These are phyloP conservation scores for Aphanocladium album DNA, from an alignment of 2,329 filamentous ascomycete genomes.

Conservation along the genomic window DNA sequence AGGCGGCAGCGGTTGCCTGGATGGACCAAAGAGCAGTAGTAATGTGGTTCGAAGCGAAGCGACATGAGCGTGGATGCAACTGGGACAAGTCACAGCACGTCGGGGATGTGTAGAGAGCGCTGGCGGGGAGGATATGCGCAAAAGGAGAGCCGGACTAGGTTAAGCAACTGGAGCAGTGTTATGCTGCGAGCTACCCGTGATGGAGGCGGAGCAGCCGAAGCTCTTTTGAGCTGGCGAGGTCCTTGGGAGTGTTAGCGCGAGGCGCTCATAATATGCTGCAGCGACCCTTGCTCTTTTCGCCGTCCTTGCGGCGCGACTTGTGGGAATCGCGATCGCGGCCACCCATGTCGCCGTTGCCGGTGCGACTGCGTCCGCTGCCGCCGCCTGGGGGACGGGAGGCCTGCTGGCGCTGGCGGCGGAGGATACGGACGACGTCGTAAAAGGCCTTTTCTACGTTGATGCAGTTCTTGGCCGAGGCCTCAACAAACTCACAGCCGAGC, in stretches of 20 bases:
- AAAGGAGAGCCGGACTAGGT: background rate
- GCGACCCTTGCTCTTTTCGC: slow-evolving; percentile 32
- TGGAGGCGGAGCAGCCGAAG: no score
- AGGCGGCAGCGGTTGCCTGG: no score
- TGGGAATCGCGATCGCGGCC: slow-evolving; percentile 27
- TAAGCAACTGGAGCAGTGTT: no score
- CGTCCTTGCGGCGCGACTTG: slow-evolving; percentile 29
- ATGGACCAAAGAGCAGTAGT: no score
- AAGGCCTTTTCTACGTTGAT: slow-evolving; percentile 98
- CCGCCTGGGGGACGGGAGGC: slow-evolving; percentile 35
- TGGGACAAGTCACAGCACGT: no score
- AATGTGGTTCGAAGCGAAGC: no score
- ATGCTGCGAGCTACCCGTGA: no score
- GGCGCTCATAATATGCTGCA: slow-evolving; percentile 36
- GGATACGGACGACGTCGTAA: slow-evolving; percentile 90
- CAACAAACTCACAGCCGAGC: slow-evolving; percentile 91
- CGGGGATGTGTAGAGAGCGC: no score
- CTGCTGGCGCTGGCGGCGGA: slow-evolving; percentile 74
- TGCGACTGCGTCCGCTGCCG: slow-evolving; percentile 33
- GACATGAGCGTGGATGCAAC: no score
- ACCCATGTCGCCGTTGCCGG: slow-evolving; percentile 31
- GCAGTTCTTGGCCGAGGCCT: slow-evolving; percentile 95
- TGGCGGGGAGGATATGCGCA: no score
- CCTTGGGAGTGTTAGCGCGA: background rate
- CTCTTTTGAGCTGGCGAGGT: no score